phyloP scores from a whole-genome alignment of 2,329 filamentous ascomycete species.

The Exophiala sideris region DNA sequence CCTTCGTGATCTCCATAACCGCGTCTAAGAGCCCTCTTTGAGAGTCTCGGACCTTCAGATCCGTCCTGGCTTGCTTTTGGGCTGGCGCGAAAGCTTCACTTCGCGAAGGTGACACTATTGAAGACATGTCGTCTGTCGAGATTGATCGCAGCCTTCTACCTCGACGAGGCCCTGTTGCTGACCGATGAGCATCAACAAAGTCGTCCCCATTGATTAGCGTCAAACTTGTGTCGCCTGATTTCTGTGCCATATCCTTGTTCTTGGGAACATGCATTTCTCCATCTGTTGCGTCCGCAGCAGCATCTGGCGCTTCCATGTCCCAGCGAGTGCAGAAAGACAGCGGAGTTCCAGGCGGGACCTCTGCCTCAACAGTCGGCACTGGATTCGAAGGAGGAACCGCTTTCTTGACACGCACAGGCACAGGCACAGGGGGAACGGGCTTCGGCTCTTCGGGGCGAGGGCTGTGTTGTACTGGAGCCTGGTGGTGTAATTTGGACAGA shows the following conservation, averaged over 20 bases:
- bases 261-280: neutral
- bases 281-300: neutral
- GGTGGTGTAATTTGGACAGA: too few relatives aligned
- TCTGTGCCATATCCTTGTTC: neutral
- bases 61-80: neutral
- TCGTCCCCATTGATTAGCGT: constrained; percentile 14
- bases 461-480: neutral
- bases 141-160: constrained; percentile 7
- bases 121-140: constrained; percentile 9
- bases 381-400: neutral
- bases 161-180: constrained; percentile 4
- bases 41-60: constrained; percentile 7
- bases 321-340: constrained; percentile 16
- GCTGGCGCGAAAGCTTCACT: neutral
- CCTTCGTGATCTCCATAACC: constrained; percentile 18
- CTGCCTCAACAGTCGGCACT: neutral
- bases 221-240: constrained; percentile 8
- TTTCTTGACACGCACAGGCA: constrained; percentile 17
- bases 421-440: neutral
- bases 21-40: constrained; percentile 15
- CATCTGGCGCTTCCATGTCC: neutral
- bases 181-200: neutral
- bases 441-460: too few relatives aligned
- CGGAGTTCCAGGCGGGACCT: constrained; percentile 11
- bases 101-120: constrained; percentile 1